phyloP scores from a whole-genome alignment of 305 asterid genomes.

The Solanum aculeatissimum region DNA sequence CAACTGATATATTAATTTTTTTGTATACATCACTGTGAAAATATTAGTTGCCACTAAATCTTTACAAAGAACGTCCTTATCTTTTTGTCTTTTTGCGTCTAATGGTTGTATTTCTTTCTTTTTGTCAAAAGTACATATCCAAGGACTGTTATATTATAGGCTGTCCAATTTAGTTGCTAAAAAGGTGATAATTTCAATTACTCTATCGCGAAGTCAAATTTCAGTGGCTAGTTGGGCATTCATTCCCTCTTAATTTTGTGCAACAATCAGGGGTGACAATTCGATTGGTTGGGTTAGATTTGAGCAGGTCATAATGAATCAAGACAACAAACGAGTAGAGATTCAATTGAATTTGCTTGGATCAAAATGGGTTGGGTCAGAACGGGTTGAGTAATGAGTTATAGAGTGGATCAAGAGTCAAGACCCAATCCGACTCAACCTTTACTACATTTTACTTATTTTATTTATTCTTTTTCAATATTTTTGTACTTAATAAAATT shows the following conservation, averaged over 20 bases:
- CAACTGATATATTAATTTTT: background rate
- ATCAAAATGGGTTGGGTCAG: no score
- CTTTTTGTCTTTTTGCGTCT: background rate
- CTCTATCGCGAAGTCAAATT: background rate
- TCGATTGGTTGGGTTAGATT: no score
- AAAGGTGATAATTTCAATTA: background rate
- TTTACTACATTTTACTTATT: no score
- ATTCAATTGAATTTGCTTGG: no score
- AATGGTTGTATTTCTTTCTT: background rate
- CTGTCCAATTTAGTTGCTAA: background rate
- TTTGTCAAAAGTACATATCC: background rate
- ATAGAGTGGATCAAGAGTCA: no score
- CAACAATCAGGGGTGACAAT: no score
- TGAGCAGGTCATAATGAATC: no score
- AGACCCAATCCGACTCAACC: no score
- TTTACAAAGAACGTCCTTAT: background rate
- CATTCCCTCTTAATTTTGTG: background rate
- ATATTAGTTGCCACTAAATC: background rate
- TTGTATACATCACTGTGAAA: background rate
- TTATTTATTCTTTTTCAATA: no score
- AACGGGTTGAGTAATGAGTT: no score
- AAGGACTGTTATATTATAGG: background rate
- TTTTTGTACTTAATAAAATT: no score
- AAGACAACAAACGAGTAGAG: no score
- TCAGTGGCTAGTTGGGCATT: background rate